Conservation (phyloP, 257 asterid species). For the Verbascum thapsus region DNA sequence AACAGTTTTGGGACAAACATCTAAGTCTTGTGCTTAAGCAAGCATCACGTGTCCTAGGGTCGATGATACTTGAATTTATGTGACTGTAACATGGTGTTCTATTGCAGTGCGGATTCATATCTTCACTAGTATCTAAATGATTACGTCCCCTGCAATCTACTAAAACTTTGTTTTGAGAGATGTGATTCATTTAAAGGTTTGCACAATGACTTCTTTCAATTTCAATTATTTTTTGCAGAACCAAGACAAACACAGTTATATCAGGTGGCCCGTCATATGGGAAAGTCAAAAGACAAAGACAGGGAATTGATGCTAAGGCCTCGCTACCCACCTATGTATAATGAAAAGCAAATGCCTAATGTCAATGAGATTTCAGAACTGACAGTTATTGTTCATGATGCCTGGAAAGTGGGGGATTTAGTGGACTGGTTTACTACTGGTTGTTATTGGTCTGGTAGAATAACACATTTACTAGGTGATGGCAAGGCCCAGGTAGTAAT, state of each 20-base stretch:
- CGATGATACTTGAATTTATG: neutral
- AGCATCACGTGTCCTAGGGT: neutral
- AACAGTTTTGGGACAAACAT: slow-evolving; percentile 4
- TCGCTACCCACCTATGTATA: slow-evolving; percentile 52
- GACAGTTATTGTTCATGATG: slow-evolving; percentile 44
- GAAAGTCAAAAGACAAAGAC: slow-evolving; percentile 25
- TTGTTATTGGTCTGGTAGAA: slow-evolving; percentile 72
- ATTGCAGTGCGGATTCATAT: neutral
- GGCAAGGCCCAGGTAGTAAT: slow-evolving; percentile 61
- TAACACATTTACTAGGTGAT: slow-evolving; percentile 44
- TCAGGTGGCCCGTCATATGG: slow-evolving; percentile 38
- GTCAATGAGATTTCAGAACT: slow-evolving; percentile 42
- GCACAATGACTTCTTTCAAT: slow-evolving; percentile 3
- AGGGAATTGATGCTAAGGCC: slow-evolving; percentile 68
- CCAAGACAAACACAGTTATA: slow-evolving; percentile 40
- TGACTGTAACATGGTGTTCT: slow-evolving; percentile 1
- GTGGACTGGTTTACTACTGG: slow-evolving; percentile 62
- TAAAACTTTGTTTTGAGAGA: neutral
- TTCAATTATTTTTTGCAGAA: slow-evolving; percentile 44
- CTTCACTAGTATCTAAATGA: neutral
- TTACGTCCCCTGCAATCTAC: neutral
- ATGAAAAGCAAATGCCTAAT: slow-evolving; percentile 35
- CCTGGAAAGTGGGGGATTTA: slow-evolving; percentile 78
- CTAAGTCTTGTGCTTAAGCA: slow-evolving; percentile 1
- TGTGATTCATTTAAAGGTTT: neutral